Conservation (phyloP, 352 stramenopile species). For the Pythium utonaiense region DNA sequence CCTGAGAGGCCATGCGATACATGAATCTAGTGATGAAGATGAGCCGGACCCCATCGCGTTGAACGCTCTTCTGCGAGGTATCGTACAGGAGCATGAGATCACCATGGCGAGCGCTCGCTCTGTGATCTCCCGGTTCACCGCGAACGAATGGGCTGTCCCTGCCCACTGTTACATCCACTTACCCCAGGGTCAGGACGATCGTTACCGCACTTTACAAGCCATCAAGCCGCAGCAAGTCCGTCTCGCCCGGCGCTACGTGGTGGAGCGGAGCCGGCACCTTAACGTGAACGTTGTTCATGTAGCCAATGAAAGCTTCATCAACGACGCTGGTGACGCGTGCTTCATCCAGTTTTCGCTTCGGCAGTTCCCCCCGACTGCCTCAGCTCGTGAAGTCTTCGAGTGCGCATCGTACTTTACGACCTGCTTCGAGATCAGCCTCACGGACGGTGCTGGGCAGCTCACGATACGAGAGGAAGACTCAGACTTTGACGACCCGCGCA, state of each 20-base stretch:
- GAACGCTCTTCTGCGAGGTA: conserved; percentile 24
- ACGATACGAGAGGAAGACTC: conserved; percentile 20
- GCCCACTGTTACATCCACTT: conserved; percentile 41
- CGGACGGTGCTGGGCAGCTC: conserved; percentile 10
- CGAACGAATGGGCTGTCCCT: conserved; percentile 4
- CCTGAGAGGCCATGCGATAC: background rate
- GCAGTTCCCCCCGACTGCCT: conserved; percentile 4
- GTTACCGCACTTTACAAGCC: conserved; percentile 24
- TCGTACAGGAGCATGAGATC: conserved; percentile 31
- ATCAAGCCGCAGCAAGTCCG: conserved; percentile 37
- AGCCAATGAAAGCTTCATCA: conserved; percentile 40
- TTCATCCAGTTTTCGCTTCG: conserved; percentile 30
- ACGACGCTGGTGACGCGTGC: conserved; percentile 35
- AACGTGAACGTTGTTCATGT: conserved; percentile 30
- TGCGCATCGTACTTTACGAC: conserved; percentile 10
- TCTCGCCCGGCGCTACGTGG: conserved; percentile 33
- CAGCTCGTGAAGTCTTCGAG: conserved; percentile 12
- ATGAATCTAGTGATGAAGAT: background rate
- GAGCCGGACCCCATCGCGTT: conserved; percentile 3
- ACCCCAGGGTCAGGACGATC: conserved; percentile 21
- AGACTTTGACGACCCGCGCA: conserved; percentile 1
- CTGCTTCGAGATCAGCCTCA: conserved; percentile 21
- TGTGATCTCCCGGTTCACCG: conserved; percentile 27
- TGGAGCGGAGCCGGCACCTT: conserved; percentile 40
- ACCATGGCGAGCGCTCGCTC: conserved; percentile 30